Evolutionary conservation across 441 rosid genomes (phyloP).

Genomic region (Eugenia klotzschiana): DNA sequence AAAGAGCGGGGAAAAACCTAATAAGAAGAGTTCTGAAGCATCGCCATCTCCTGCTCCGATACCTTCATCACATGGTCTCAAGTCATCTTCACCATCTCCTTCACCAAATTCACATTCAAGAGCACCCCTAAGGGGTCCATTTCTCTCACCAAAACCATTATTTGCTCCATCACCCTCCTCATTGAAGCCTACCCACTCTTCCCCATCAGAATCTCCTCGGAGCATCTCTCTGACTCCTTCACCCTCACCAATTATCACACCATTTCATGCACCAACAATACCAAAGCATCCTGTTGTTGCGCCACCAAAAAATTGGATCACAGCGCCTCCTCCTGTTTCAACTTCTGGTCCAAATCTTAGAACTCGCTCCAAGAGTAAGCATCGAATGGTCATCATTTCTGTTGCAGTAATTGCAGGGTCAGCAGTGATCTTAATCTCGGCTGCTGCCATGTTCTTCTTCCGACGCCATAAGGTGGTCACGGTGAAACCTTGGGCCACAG

Average conservation of each 20-base stretch:
- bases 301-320: neutral
- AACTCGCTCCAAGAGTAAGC: conserved; percentile 13
- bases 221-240: conserved; percentile 14
- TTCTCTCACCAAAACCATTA: conserved; percentile 1
- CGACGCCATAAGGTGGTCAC: conserved; percentile 47
- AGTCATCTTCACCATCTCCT: conserved; percentile 7
- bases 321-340: conserved; percentile 17
- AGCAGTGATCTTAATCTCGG: conserved; percentile 28
- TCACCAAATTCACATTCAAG: conserved; percentile 7
- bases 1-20: neutral
- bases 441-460: conserved; percentile 21
- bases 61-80: neutral
- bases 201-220: conserved; percentile 19
- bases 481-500: conserved; percentile 80
- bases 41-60: conserved; percentile 6
- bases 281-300: neutral
- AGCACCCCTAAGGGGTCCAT: neutral
- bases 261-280: conserved; percentile 7
- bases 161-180: conserved; percentile 14
- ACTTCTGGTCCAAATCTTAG: conserved; percentile 10
- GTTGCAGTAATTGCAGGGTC: conserved; percentile 30
- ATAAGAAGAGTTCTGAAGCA: neutral
- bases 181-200: conserved; percentile 10
- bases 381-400: conserved; percentile 13
- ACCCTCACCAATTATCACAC: conserved; percentile 15